Conservation (phyloP, 1,284 basidiomycete genomes). For the Irpex sp. region DNA sequence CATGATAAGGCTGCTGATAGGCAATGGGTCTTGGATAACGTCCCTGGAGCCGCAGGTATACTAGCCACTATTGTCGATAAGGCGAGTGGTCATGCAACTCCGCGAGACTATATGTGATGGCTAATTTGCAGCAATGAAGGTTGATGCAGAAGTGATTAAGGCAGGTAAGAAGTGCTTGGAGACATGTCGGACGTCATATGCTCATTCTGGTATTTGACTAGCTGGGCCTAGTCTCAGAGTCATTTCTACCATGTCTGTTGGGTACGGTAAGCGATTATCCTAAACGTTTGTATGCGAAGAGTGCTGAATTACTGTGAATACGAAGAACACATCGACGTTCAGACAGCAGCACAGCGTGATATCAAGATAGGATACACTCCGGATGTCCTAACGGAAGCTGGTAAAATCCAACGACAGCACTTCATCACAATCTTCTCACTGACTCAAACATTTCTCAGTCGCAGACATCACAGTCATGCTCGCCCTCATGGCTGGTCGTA, state of each 20-base stretch:
- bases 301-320: neutral
- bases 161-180: constrained; percentile 40
- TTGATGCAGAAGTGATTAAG: constrained; percentile 72
- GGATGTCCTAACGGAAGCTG: constrained; percentile 85
- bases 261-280: constrained; percentile 58
- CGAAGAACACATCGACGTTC: constrained; percentile 79
- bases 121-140: constrained; percentile 31
- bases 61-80: constrained; percentile 74
- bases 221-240: constrained; percentile 73
- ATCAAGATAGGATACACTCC: constrained; percentile 90
- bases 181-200: neutral
- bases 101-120: neutral
- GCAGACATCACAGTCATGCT: constrained; percentile 67
- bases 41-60: constrained; percentile 60
- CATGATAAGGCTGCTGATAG: constrained; percentile 63
- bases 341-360: constrained; percentile 56
- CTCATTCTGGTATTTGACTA: constrained; percentile 21
- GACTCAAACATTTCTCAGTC: constrained; percentile 6
- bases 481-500: constrained; percentile 85
- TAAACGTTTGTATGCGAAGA: neutral
- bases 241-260: constrained; percentile 89
- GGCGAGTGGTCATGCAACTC: constrained; percentile 31
- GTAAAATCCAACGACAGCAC: constrained; percentile 33
- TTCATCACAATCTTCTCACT: neutral
- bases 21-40: constrained; percentile 78